These are phyloP conservation scores for Tanacetum coccineum DNA, from an alignment of 129 eudicot genomes.

Conservation along the genomic window DNA sequence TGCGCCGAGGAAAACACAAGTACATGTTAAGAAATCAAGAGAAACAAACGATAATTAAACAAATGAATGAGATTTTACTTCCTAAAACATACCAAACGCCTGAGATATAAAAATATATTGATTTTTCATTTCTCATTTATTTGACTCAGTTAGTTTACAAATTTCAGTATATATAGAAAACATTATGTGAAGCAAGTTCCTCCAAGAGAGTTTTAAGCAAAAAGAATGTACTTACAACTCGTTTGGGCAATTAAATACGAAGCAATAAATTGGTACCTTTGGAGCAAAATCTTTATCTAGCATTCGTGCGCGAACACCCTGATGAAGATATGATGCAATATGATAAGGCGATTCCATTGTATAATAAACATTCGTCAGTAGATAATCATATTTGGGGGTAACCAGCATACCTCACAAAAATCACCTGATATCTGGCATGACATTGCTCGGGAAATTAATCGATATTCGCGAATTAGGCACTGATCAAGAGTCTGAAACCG, in stretches of 20 bases:
- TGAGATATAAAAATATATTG: too few species aligned
- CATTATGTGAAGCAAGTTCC: too few species aligned
- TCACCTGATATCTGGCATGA: slow-evolving; percentile 53
- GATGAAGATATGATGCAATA: background rate
- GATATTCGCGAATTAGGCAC: slow-evolving; percentile 78
- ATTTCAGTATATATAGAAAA: too few species aligned
- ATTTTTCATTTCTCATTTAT: too few species aligned
- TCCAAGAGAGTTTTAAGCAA: background rate
- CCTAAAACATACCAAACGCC: too few species aligned
- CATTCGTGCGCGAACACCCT: slow-evolving; percentile 14
- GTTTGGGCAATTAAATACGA: too few species aligned
- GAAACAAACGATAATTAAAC: too few species aligned
- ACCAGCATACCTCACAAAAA: slow-evolving; percentile 55
- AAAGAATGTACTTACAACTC: background rate
- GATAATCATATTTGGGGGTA: background rate
- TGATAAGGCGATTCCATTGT: background rate
- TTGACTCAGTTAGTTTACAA: too few species aligned
- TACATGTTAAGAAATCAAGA: background rate
- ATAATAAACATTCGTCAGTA: background rate
- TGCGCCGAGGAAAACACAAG: background rate
- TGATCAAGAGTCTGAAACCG: slow-evolving; percentile 69
- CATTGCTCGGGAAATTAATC: slow-evolving; percentile 65
- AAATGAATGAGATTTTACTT: too few species aligned
- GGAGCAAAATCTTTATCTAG: slow-evolving; percentile 15
- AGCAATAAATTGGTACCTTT: background rate